Conservation (phyloP, 305 asterid genomes). For the Solanum hybrid region DNA sequence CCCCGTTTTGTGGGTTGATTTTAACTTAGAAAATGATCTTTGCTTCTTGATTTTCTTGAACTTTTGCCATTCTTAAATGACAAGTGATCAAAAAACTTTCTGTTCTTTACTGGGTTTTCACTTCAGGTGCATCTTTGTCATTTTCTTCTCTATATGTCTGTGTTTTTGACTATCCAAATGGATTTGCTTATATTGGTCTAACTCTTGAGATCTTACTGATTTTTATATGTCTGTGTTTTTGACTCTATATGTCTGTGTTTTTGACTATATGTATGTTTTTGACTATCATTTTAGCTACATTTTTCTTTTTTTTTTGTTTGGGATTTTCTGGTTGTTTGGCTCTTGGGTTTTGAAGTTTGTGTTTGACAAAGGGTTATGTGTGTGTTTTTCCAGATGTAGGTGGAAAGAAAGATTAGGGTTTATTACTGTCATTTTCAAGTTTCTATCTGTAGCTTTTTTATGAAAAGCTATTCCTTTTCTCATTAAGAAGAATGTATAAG, state of each 20-base stretch:
- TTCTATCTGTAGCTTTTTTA: background rate
- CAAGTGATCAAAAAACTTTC: background rate
- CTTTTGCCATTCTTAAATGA: background rate
- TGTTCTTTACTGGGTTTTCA: background rate
- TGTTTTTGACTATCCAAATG: background rate
- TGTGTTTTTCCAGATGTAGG: background rate
- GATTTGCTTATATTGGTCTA: background rate
- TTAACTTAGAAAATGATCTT: background rate
- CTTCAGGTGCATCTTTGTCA: constrained; percentile 2
- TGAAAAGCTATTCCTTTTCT: background rate
- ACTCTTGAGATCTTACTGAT: constrained; percentile 1
- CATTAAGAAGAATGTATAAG: background rate
- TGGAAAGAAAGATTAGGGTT: background rate
- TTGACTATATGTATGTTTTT: too few relatives aligned
- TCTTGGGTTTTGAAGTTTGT: background rate
- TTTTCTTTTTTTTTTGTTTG: background rate
- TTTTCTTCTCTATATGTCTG: background rate
- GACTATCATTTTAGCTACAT: background rate
- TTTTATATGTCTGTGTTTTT: background rate
- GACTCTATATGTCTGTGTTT: too few relatives aligned
- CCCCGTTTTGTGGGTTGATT: background rate
- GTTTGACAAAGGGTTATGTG: background rate
- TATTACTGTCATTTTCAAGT: background rate
- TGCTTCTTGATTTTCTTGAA: background rate
- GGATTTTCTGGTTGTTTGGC: background rate